A percentile compares a stretch with the other conserved stretches of the same genome.
These are phyloP conservation scores for Atractiella rhizophila DNA, from an alignment of 768 basidiomycete genomes.

Conservation along the genomic window DNA sequence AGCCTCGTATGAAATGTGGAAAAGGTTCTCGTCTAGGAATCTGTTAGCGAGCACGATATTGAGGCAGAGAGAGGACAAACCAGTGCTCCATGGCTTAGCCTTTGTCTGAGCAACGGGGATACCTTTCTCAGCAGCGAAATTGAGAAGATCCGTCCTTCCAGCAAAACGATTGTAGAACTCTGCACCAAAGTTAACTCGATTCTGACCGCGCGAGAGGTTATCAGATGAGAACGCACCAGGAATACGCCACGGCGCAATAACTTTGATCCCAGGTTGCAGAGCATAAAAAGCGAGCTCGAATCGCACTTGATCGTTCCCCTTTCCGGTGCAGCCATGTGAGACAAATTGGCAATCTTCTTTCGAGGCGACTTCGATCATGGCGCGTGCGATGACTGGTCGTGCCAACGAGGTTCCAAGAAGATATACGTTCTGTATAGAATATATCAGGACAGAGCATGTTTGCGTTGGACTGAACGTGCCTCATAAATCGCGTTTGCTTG, in stretches of 20 bases:
- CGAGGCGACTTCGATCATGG: constrained; percentile 85
- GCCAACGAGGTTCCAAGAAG: constrained; percentile 93
- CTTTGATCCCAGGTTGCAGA: constrained; percentile 93
- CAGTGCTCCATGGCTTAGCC: constrained; percentile 92
- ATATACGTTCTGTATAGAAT: constrained; percentile 51
- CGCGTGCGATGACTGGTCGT: constrained; percentile 92
- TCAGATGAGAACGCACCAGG: constrained; percentile 35
- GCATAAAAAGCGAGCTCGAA: constrained; percentile 99
- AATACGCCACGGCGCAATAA: constrained; percentile 92
- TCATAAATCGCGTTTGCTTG: constrained; percentile 99
- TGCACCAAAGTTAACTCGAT: constrained; percentile 15
- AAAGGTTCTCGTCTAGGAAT: constrained; percentile 69
- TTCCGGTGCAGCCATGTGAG: constrained; percentile 95
- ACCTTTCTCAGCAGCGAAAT: constrained; percentile 58
- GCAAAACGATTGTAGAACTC: constrained; percentile 96
- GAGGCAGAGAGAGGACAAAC: constrained; percentile 13
- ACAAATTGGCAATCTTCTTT: constrained; percentile 92
- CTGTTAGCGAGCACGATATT: background rate
- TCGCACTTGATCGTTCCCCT: constrained; percentile 98
- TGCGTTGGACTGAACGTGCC: constrained; percentile 25
- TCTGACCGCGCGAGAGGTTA: background rate
- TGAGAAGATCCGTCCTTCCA: constrained; percentile 75
- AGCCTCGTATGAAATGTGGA: constrained; percentile 99
- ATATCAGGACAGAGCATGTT: background rate
- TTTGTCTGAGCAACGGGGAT: constrained; percentile 89